Conservation (phyloP, 805 yeast genomes). For the Teunomyces aglyptinius region DNA sequence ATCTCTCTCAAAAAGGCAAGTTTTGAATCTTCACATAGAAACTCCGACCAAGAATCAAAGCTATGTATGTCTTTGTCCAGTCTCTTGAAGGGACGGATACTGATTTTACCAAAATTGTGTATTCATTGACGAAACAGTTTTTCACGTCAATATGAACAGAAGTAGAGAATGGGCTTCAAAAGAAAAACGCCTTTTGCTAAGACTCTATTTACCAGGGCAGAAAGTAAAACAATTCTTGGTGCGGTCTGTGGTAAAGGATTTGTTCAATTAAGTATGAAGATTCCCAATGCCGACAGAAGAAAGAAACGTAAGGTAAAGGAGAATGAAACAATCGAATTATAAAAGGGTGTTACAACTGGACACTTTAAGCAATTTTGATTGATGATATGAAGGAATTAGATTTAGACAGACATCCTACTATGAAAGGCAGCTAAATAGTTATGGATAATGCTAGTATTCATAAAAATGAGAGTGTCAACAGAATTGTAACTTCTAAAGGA, state of each 20-base stretch:
- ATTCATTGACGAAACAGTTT: not conserved
- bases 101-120: not conserved
- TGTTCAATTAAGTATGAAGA: not conserved
- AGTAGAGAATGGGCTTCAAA: not conserved
- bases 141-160: not conserved
- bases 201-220: not conserved
- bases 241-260: not conserved
- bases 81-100: not conserved
- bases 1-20: not conserved
- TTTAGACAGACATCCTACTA: not conserved
- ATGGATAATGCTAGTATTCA: slow-evolving; percentile 17
- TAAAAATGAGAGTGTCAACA: slow-evolving; percentile 9
- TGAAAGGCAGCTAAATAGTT: slow-evolving; percentile 6
- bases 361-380: not conserved
- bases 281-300: not conserved
- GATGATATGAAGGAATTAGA: not conserved
- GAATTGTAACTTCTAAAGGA: slow-evolving; percentile 11
- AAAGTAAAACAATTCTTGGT: not conserved
- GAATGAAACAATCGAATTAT: not conserved
- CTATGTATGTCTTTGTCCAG: not conserved
- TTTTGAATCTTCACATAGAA: not conserved
- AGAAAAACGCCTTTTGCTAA: not conserved
- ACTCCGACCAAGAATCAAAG: not conserved
- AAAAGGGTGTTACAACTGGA: not conserved
- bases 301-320: not conserved